Evolutionary conservation across 108 stramenopile species (phyloP).

Genomic region (Skeletonema tropicum): DNA sequence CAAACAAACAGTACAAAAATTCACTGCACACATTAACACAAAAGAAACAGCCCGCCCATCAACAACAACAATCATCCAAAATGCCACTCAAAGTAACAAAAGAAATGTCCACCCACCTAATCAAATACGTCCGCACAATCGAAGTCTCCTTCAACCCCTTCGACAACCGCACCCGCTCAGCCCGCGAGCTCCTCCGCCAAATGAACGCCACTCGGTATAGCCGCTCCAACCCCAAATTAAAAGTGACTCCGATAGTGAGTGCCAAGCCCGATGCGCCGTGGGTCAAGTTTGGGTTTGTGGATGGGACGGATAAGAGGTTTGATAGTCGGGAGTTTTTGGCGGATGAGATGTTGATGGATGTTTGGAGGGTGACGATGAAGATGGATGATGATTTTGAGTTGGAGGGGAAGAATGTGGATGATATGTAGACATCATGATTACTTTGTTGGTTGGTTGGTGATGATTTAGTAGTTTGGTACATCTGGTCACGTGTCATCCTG

Average conservation of each 20-base stretch:
- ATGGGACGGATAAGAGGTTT: constrained; percentile 65
- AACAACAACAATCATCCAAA: neutral
- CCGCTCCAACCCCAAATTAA: constrained; percentile 69
- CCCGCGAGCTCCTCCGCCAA: constrained; percentile 78
- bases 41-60: too few relatives aligned
- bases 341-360: constrained; percentile 70
- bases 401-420: constrained; percentile 69
- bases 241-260: constrained; percentile 56
- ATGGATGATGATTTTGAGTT: constrained; percentile 64
- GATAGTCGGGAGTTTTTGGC: constrained; percentile 56
- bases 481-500: too few relatives aligned
- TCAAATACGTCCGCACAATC: constrained; percentile 71
- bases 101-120: constrained; percentile 70
- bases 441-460: neutral
- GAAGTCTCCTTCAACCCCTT: constrained; percentile 82
- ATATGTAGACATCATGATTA: neutral
- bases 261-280: constrained; percentile 59
- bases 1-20: too few relatives aligned
- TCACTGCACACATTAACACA: too few relatives aligned
- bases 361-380: constrained; percentile 65
- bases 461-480: neutral
- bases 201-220: constrained; percentile 58
- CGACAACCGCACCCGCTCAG: constrained; percentile 70
- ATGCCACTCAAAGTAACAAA: constrained; percentile 83
- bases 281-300: constrained; percentile 68